phyloP scores from a whole-genome alignment of 345 rosid genomes.

The Euphorbia lathyris region DNA sequence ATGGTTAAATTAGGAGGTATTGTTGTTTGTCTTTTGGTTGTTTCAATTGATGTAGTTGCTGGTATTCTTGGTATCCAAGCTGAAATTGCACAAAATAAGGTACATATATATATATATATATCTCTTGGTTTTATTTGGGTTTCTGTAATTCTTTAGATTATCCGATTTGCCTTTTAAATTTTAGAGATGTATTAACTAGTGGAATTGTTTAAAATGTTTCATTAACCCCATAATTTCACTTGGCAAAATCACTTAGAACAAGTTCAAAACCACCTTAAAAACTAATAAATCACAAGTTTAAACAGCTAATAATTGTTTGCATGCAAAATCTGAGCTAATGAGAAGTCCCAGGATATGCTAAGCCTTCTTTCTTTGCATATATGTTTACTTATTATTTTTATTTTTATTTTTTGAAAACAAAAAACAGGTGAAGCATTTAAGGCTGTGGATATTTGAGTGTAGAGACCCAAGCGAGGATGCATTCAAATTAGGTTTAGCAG shows the following conservation, averaged over 20 bases:
- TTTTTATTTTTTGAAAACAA: not conserved
- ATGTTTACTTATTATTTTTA: not conserved
- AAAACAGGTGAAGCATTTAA: constrained; percentile 69
- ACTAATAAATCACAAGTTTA: too few species aligned
- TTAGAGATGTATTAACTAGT: too few species aligned
- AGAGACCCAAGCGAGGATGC: constrained; percentile 83
- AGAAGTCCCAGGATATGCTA: too few species aligned
- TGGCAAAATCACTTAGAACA: too few species aligned
- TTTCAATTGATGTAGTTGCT: constrained; percentile 74
- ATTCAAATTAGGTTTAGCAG: constrained; percentile 71
- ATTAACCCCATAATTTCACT: too few species aligned
- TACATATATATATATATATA: not conserved
- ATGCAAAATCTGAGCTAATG: too few species aligned
- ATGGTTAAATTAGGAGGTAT: constrained; percentile 66
- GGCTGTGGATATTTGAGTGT: constrained; percentile 86
- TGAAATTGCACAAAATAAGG: constrained; percentile 84
- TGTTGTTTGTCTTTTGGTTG: constrained; percentile 69
- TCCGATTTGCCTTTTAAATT: not conserved
- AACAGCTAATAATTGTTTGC: too few species aligned
- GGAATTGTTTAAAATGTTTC: too few species aligned
- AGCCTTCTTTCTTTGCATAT: too few species aligned
- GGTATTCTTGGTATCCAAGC: constrained; percentile 92
- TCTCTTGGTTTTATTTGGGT: not conserved
- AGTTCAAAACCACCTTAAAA: too few species aligned
- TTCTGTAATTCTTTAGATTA: not conserved